Conservation (phyloP, 352 stramenopile genomes). For the Chrysophaeum taylorii region DNA sequence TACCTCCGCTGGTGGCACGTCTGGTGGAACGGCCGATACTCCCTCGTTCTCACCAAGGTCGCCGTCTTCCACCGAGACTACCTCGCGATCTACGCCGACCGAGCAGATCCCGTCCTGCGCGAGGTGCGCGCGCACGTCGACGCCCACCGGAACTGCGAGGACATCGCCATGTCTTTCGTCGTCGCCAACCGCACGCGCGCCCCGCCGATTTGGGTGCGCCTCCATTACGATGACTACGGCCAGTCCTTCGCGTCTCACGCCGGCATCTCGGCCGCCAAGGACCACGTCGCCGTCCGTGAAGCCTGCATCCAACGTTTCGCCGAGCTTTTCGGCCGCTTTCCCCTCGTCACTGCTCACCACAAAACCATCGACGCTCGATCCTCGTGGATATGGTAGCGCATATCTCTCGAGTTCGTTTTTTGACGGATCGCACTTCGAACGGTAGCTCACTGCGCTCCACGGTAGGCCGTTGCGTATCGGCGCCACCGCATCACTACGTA, state of each 20-base stretch:
- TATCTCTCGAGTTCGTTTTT: too few relatives aligned
- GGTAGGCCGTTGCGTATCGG: too few relatives aligned
- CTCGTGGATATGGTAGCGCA: neutral
- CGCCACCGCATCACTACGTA: too few relatives aligned
- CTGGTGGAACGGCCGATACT: slow-evolving; percentile 35
- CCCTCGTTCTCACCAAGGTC: slow-evolving; percentile 37
- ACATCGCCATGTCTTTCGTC: slow-evolving; percentile 37
- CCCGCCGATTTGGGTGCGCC: slow-evolving; percentile 21
- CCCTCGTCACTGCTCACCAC: neutral
- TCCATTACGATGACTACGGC: neutral
- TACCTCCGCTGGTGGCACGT: slow-evolving; percentile 33
- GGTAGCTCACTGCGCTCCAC: too few relatives aligned
- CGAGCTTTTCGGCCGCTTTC: neutral
- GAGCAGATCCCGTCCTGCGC: slow-evolving; percentile 8
- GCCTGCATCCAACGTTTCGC: neutral
- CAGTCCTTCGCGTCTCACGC: neutral
- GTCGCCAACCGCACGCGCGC: slow-evolving; percentile 19
- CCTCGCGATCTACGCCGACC: slow-evolving; percentile 26
- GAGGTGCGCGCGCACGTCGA: slow-evolving; percentile 31
- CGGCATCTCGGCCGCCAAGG: slow-evolving; percentile 5
- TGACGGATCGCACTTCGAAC: too few relatives aligned
- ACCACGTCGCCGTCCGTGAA: neutral
- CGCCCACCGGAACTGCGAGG: slow-evolving; percentile 36
- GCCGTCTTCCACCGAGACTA: slow-evolving; percentile 35
- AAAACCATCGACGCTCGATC: neutral